Evolutionary conservation across 2,329 filamentous ascomycete genomes (phyloP).

Genomic region (Microdochium paspali): DNA sequence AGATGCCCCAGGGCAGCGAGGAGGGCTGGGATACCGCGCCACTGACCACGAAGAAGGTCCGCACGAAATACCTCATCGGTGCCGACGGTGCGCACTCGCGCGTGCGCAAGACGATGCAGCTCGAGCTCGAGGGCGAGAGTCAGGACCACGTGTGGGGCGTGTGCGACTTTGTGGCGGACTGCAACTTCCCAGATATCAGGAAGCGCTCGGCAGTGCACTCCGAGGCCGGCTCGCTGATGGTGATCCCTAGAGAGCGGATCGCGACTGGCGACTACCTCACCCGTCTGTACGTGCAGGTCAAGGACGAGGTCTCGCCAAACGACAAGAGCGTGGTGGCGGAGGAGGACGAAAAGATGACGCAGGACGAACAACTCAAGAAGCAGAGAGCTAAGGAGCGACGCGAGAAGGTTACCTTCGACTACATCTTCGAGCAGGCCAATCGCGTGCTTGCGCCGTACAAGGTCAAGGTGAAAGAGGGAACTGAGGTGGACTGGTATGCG

Average conservation of each 20-base stretch:
- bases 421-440: constrained; percentile 23
- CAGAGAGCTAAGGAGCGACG: constrained; percentile 17
- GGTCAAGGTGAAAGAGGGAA: constrained; percentile 21
- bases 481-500: constrained; percentile 29
- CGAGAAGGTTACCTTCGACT: constrained; percentile 21
- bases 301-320: constrained; percentile 16
- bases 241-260: constrained; percentile 35
- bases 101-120: constrained; percentile 24
- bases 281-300: constrained; percentile 29
- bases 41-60: constrained; percentile 10
- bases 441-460: constrained; percentile 26
- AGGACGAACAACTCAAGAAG: constrained; percentile 2
- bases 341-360: background rate
- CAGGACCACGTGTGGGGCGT: constrained; percentile 33
- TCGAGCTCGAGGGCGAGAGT: constrained; percentile 27
- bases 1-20: background rate
- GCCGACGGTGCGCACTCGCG: constrained; percentile 30
- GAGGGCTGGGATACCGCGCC: background rate
- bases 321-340: constrained; percentile 8
- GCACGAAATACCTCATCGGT: constrained; percentile 29
- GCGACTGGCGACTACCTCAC: constrained; percentile 28
- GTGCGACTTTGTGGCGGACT: constrained; percentile 29
- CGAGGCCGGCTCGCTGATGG: constrained; percentile 33
- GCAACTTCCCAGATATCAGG: constrained; percentile 35
- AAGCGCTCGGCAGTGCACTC: constrained; percentile 32